phyloP scores from a whole-genome alignment of 1,284 basidiomycete genomes.

The Afroboletus lepidellus region DNA sequence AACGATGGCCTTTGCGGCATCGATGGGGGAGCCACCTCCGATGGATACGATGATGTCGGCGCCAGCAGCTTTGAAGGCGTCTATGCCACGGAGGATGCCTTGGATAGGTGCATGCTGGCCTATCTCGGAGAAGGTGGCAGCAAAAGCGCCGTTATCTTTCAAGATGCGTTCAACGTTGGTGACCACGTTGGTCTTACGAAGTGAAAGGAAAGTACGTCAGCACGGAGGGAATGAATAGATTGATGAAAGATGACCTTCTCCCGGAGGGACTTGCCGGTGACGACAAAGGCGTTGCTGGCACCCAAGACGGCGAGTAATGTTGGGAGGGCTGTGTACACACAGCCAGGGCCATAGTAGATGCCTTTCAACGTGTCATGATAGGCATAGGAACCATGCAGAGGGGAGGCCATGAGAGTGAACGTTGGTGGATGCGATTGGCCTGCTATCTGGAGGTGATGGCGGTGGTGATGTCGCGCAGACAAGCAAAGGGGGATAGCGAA shows the following conservation, averaged over 20 bases:
- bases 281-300: slow-evolving; percentile 61
- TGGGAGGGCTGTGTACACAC: slow-evolving; percentile 57
- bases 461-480: slow-evolving; percentile 4
- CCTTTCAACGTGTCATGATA: slow-evolving; percentile 65
- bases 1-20: slow-evolving; percentile 71
- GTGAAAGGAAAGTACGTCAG: slow-evolving; percentile 6
- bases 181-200: slow-evolving; percentile 61
- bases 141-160: slow-evolving; percentile 53
- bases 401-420: slow-evolving; percentile 7
- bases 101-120: slow-evolving; percentile 75
- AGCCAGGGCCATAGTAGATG: slow-evolving; percentile 69
- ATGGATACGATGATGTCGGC: slow-evolving; percentile 72
- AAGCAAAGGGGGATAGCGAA: too few species aligned
- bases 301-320: slow-evolving; percentile 54
- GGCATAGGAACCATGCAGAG: slow-evolving; percentile 53
- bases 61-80: slow-evolving; percentile 50
- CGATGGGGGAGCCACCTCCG: slow-evolving; percentile 79
- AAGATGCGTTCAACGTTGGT: slow-evolving; percentile 56
- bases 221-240: background rate
- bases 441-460: slow-evolving; percentile 15
- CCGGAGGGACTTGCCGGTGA: slow-evolving; percentile 69
- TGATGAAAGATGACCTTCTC: slow-evolving; percentile 50
- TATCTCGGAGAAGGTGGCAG: slow-evolving; percentile 71
- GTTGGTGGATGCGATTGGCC: slow-evolving; percentile 10
- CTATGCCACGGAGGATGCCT: slow-evolving; percentile 64